Percentiles rank a stretch among this genome's conserved stretches.
Evolutionary conservation across 2,329 filamentous ascomycete genomes (phyloP).

Genomic region (Scedosporium dehoogii): DNA sequence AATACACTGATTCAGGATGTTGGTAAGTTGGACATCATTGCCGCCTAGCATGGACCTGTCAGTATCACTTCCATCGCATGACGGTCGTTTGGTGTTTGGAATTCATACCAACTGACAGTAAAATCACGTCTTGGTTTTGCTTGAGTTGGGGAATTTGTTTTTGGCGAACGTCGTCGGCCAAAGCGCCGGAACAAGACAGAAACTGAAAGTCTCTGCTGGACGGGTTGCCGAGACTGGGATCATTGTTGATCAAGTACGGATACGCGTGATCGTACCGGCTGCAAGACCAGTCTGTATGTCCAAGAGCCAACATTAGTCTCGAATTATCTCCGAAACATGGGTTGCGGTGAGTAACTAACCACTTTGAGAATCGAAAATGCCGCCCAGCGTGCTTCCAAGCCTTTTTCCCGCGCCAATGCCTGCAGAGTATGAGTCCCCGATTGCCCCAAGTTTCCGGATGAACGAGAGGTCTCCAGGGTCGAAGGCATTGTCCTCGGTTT

Average conservation of each 20-base stretch:
- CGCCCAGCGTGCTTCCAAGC: slow-evolving; percentile 1
- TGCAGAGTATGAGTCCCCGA: slow-evolving; percentile 13
- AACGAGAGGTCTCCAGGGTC: slow-evolving; percentile 7
- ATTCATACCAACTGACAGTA: slow-evolving; percentile 1
- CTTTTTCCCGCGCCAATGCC: slow-evolving; percentile 11
- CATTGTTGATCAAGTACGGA: not conserved
- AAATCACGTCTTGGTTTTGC: not conserved
- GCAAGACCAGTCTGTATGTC: not conserved
- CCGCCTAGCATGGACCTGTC: not conserved
- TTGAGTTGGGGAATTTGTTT: slow-evolving; percentile 5
- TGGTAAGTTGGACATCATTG: slow-evolving; percentile 8
- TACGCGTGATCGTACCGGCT: slow-evolving; percentile 3
- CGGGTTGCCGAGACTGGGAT: not conserved
- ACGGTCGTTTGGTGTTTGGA: not conserved
- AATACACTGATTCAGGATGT: slow-evolving; percentile 14
- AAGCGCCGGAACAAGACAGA: slow-evolving; percentile 5
- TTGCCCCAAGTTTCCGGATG: slow-evolving; percentile 10
- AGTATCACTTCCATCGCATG: not conserved
- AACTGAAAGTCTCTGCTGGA: slow-evolving; percentile 4
- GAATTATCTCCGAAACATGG: not conserved
- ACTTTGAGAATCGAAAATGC: not conserved
- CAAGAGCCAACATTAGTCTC: not conserved
- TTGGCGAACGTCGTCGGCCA: not conserved
- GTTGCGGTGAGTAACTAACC: not conserved
- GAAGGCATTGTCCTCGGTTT: not conserved